Evolutionary conservation across 108 stramenopile species (phyloP).

Genomic region (Asterionellopsis glacialis): DNA sequence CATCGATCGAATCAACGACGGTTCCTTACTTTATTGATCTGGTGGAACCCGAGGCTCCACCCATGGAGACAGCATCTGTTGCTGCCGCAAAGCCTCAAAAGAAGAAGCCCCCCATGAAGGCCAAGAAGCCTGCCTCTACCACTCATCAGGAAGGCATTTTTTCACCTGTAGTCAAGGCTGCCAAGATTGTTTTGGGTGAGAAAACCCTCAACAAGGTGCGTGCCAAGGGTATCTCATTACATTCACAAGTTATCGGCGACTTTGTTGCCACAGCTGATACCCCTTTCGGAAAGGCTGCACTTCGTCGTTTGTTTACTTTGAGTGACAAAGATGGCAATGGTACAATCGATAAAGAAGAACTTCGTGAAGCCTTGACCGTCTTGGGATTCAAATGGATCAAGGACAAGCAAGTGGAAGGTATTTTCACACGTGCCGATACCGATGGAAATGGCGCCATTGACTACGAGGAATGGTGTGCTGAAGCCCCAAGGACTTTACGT

Average conservation of each 20-base stretch:
- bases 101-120: slow-evolving; percentile 1
- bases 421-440: slow-evolving; percentile 66
- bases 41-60: too few relatives aligned
- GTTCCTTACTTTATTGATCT: too few relatives aligned
- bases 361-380: slow-evolving; percentile 31
- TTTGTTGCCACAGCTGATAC: slow-evolving; percentile 75
- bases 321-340: slow-evolving; percentile 62
- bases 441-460: slow-evolving; percentile 58
- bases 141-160: slow-evolving; percentile 61
- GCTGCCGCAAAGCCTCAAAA: slow-evolving; percentile 5
- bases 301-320: slow-evolving; percentile 47
- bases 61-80: too few relatives aligned
- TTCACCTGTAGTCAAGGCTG: slow-evolving; percentile 58
- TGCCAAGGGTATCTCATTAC: slow-evolving; percentile 60
- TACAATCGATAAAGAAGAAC: slow-evolving; percentile 53
- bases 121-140: slow-evolving; percentile 1
- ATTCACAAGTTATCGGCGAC: slow-evolving; percentile 65
- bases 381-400: slow-evolving; percentile 72
- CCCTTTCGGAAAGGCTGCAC: slow-evolving; percentile 44
- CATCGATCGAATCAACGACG: too few relatives aligned
- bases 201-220: slow-evolving; percentile 68
- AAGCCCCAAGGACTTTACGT: slow-evolving; percentile 69
- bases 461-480: slow-evolving; percentile 64
- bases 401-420: slow-evolving; percentile 70
- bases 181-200: slow-evolving; percentile 59